phyloP scores from a whole-genome alignment of 228 moss, liverwort and hornwort genomes.

The Sphagnum fallax region DNA sequence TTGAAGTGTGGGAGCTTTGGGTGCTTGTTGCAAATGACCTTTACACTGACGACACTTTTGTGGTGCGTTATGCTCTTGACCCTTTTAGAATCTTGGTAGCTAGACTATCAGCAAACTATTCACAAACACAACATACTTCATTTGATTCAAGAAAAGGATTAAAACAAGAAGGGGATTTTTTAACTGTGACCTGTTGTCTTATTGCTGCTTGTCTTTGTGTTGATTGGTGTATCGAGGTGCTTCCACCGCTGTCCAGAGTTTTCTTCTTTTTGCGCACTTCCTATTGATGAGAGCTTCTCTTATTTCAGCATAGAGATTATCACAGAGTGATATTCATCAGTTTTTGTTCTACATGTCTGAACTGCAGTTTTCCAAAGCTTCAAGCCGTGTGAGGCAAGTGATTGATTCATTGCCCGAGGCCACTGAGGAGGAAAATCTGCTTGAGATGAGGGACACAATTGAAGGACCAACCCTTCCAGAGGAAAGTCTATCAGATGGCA shows the following conservation, averaged over 20 bases:
- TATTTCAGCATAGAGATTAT: no score
- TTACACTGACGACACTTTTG: slow-evolving; percentile 81
- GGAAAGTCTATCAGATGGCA: slow-evolving; percentile 16
- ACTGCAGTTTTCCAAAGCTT: slow-evolving; percentile 86
- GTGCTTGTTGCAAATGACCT: slow-evolving; percentile 73
- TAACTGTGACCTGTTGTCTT: no score
- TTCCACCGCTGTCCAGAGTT: no score
- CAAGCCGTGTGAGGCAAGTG: slow-evolving; percentile 62
- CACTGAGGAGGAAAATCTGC: slow-evolving; percentile 54
- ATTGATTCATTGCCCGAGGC: slow-evolving; percentile 74
- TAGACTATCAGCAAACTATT: not conserved
- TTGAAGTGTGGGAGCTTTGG: slow-evolving; percentile 90
- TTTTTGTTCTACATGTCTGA: no score
- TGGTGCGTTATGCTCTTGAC: slow-evolving; percentile 28
- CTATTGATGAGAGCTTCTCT: no score
- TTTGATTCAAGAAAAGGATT: not conserved
- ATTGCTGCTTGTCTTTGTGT: no score
- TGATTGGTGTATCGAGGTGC: no score
- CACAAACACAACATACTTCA: not conserved
- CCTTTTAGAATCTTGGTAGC: not conserved
- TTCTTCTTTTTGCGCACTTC: no score
- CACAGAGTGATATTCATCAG: no score
- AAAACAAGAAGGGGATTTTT: no score
- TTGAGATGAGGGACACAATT: slow-evolving; percentile 14
- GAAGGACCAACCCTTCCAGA: slow-evolving; percentile 25